Conservation (phyloP, 2,329 filamentous ascomycete genomes). For the Fusarium temperatum region DNA sequence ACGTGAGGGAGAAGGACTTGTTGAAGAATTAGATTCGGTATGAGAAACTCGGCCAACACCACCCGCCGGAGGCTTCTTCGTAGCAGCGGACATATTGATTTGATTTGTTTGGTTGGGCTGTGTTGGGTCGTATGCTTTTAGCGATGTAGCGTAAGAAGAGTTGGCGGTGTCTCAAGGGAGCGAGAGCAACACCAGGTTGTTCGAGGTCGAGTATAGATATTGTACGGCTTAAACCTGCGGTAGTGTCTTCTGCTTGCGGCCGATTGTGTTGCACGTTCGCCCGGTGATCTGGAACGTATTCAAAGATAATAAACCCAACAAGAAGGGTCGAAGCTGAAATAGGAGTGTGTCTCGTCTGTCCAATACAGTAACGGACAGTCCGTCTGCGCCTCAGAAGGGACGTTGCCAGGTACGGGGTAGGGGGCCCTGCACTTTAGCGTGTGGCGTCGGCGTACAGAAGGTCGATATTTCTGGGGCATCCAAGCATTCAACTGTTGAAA, state of each 20-base stretch:
- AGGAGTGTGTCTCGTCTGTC: slow-evolving; percentile 33
- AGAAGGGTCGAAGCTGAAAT: slow-evolving; percentile 35
- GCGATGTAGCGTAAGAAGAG: slow-evolving; percentile 17
- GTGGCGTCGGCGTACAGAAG: slow-evolving; percentile 36
- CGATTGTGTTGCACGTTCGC: slow-evolving; percentile 35
- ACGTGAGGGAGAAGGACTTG: slow-evolving; percentile 52
- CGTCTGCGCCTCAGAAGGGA: slow-evolving; percentile 38
- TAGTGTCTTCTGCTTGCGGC: slow-evolving; percentile 24
- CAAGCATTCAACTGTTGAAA: slow-evolving; percentile 24
- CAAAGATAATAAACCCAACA: slow-evolving; percentile 34
- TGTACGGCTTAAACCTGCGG: slow-evolving; percentile 8
- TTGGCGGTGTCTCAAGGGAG: slow-evolving; percentile 19
- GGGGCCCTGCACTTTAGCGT: slow-evolving; percentile 21
- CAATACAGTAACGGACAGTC: slow-evolving; percentile 18
- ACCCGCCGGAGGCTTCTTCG: slow-evolving; percentile 62
- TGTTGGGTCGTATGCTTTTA: slow-evolving; percentile 22
- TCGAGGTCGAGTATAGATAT: slow-evolving; percentile 27
- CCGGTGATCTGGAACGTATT: slow-evolving; percentile 36
- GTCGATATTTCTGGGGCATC: slow-evolving; percentile 33
- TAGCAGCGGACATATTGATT: slow-evolving; percentile 58
- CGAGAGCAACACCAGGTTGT: slow-evolving; percentile 11
- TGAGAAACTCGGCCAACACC: slow-evolving; percentile 58
- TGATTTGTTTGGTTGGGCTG: slow-evolving; percentile 18
- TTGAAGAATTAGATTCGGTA: slow-evolving; percentile 48
- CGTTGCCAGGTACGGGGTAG: slow-evolving; percentile 35